Conservation (phyloP, 192 early-diverging fungal species). For the Diversispora epigaea region DNA sequence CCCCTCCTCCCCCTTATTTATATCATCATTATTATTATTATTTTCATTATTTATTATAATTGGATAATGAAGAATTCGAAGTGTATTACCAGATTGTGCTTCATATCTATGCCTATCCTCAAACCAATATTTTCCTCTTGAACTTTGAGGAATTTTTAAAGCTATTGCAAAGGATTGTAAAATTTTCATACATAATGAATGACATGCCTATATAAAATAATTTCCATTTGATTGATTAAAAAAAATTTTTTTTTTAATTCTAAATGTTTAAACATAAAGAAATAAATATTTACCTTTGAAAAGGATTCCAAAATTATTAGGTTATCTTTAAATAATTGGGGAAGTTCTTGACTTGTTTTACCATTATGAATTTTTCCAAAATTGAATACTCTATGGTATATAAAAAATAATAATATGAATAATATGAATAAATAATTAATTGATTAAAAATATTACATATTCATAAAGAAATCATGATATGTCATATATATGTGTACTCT, state of each 20-base stretch:
- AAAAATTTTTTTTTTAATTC: not conserved
- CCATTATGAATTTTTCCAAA: slow-evolving; percentile 48
- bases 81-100: slow-evolving; percentile 41
- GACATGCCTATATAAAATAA: slow-evolving; percentile 50
- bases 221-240: slow-evolving; percentile 2
- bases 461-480: not conserved
- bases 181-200: slow-evolving; percentile 47
- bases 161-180: slow-evolving; percentile 63
- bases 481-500: slow-evolving; percentile 45
- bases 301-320: slow-evolving; percentile 36
- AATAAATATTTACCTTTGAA: slow-evolving; percentile 34
- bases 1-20: slow-evolving; percentile 49
- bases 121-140: slow-evolving; percentile 57
- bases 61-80: slow-evolving; percentile 68
- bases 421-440: not conserved
- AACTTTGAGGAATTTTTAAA: slow-evolving; percentile 54
- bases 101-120: slow-evolving; percentile 51
- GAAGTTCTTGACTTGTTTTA: slow-evolving; percentile 41
- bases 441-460: not conserved
- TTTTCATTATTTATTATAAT: slow-evolving; percentile 34
- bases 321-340: slow-evolving; percentile 32
- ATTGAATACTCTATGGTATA: slow-evolving; percentile 51
- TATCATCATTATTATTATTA: slow-evolving; percentile 39
- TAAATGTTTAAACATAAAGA: not conserved
- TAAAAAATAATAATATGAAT: not conserved